Conservation (phyloP, 306 rosid species). For the Cucurbita moschata region DNA sequence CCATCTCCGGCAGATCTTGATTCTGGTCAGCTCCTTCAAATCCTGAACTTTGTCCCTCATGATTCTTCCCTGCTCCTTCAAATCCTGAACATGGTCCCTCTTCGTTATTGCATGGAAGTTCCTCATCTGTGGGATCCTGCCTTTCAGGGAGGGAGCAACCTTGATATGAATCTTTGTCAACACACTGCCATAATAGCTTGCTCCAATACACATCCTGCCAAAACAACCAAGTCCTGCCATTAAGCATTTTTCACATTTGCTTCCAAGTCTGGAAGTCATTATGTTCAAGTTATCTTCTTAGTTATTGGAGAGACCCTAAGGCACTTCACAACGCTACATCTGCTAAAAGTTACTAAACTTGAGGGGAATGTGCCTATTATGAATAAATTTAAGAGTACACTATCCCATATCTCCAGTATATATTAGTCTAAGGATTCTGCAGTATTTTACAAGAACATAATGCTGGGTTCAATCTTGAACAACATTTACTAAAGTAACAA, state of each 20-base stretch:
- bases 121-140: constrained; percentile 23
- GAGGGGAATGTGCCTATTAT: not conserved
- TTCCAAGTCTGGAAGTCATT: not conserved
- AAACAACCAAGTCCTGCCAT: constrained; percentile 1
- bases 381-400: not conserved
- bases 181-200: constrained; percentile 75
- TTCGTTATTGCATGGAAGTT: constrained; percentile 4
- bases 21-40: constrained; percentile 6
- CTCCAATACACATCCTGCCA: constrained; percentile 70
- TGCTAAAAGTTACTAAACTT: not conserved
- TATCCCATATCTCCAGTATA: not conserved
- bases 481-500: constrained; percentile 6
- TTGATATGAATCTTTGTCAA: constrained; percentile 56
- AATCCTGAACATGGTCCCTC: constrained; percentile 1
- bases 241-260: not conserved
- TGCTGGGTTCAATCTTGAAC: not conserved
- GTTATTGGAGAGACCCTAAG: not conserved
- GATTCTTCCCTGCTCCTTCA: not conserved
- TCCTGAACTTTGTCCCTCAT: not conserved
- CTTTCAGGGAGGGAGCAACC: constrained; percentile 70
- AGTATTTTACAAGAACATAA: not conserved
- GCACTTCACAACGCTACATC: not conserved
- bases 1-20: not conserved
- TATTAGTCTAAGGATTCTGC: not conserved
- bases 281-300: not conserved